Evolutionary conservation across 768 basidiomycete species (phyloP), one percentile per base, ranked within the genome.

Genomic region (Psilocybe azurescens): DNA sequence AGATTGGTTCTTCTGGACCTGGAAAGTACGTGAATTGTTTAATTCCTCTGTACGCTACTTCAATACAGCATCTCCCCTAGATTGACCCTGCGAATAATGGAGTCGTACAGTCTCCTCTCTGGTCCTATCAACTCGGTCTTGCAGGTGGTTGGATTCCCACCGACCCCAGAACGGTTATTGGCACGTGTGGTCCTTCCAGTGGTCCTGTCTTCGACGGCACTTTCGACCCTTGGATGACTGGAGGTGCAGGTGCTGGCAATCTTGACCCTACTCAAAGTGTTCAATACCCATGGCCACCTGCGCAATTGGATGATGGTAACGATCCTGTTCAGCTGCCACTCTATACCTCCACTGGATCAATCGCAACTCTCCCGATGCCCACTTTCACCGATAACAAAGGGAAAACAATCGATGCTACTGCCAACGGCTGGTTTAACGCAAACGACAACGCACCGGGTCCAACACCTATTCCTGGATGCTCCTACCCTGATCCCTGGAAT

Each of bases 271-370:
- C 78, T 78, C 58, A 76, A 72, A 64, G 83, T 65, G 63, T 71
- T 2, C 69, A 72, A 14, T 81, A 77, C 62, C 73, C 81, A 32
- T 93, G 88, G 87, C 91, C 91, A 32, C 90, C 91, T 16, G 73
- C 83, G 10, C 69, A 78, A n/a, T 80, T 93, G 53, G 69, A 67
- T 9, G 67, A 69, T 32, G 74, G 60, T 7, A 68, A 60, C 18
- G 78, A 72, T 44, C 76, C 80, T 57, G 82, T 79, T 18, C 64
- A 69, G 29, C 74, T 92, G 9, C 92, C 91, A 0, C 77, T 83
- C 4, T 93, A 92, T 72, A 89, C 90, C 2, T 77, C 83, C 4
- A 91, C 90, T 0, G 91, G 88, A 16, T 76, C 87, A 6, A 81
- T 81, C 47, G 82, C 82, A 32, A 86, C 84, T 13, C 83, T 89